These are phyloP conservation scores for Euclidium syriacum DNA, from an alignment of 345 rosid genomes.

Conservation along the genomic window DNA sequence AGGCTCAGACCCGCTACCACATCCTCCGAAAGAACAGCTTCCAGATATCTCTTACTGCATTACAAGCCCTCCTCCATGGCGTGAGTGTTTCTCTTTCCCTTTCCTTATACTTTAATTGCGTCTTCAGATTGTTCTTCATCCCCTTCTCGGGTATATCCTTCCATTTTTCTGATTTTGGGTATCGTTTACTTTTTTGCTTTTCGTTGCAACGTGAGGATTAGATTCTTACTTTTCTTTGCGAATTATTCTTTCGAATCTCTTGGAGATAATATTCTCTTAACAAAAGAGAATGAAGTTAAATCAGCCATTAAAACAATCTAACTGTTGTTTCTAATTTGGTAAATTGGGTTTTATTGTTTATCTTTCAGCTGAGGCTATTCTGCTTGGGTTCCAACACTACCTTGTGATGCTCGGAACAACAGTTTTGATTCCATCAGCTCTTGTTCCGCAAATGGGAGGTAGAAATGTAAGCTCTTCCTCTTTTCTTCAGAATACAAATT, in stretches of 20 bases:
- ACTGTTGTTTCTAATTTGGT: neutral
- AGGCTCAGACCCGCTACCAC: constrained; percentile 68
- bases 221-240: constrained; percentile 22
- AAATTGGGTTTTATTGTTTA: neutral
- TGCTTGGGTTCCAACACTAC: constrained; percentile 96
- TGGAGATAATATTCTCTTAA: constrained; percentile 19
- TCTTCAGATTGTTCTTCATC: constrained; percentile 19
- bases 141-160: constrained; percentile 30
- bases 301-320: neutral
- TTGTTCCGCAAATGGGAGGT: constrained; percentile 99
- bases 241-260: constrained; percentile 13
- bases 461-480: constrained; percentile 79
- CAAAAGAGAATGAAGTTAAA: constrained; percentile 12
- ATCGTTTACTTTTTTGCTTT: constrained; percentile 20
- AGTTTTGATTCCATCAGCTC: constrained; percentile 89
- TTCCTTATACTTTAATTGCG: constrained; percentile 20
- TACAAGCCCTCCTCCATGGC: constrained; percentile 97
- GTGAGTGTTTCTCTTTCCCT: constrained; percentile 52
- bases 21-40: constrained; percentile 77
- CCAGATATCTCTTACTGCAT: constrained; percentile 72
- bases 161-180: constrained; percentile 9
- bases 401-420: constrained; percentile 95
- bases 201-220: constrained; percentile 16
- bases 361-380: constrained; percentile 78
- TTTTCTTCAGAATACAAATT: neutral